Conservation (phyloP, 768 basidiomycete genomes). For the Omphalotus guepiniiformis region DNA sequence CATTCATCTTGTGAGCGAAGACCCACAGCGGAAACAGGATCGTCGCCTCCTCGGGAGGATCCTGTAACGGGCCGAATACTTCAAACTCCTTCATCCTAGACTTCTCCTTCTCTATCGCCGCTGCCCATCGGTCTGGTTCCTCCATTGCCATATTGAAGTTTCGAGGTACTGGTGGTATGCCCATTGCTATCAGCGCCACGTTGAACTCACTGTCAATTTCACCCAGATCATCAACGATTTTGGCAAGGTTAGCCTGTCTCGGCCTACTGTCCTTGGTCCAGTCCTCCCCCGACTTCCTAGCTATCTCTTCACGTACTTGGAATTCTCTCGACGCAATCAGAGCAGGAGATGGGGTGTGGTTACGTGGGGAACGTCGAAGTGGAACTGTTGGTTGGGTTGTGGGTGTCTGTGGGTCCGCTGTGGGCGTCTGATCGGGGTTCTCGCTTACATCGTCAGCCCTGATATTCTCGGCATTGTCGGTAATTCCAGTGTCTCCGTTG, state of each 20-base stretch:
- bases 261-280: not conserved
- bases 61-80: not conserved
- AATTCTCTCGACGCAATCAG: not conserved
- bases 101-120: not conserved
- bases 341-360: not conserved
- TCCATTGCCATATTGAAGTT: not conserved
- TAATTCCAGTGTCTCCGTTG: too few relatives aligned
- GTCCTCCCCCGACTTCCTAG: not conserved
- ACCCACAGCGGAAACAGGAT: conserved; percentile 10
- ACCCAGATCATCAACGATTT: not conserved
- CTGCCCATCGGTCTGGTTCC: not conserved
- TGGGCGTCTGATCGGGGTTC: not conserved
- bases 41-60: not conserved
- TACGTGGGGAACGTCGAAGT: not conserved
- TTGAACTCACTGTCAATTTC: not conserved
- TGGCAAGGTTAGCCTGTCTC: not conserved
- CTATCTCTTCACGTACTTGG: not conserved
- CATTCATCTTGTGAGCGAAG: conserved; percentile 24
- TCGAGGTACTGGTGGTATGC: not conserved
- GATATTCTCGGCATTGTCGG: too few relatives aligned
- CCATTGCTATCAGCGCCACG: not conserved
- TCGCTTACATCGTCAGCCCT: too few relatives aligned
- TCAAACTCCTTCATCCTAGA: not conserved
- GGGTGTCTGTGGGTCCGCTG: not conserved
- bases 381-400: not conserved